These are phyloP conservation scores for Wickerhamiella allomyrinae DNA, from an alignment of 805 yeast genomes.

Conservation along the genomic window DNA sequence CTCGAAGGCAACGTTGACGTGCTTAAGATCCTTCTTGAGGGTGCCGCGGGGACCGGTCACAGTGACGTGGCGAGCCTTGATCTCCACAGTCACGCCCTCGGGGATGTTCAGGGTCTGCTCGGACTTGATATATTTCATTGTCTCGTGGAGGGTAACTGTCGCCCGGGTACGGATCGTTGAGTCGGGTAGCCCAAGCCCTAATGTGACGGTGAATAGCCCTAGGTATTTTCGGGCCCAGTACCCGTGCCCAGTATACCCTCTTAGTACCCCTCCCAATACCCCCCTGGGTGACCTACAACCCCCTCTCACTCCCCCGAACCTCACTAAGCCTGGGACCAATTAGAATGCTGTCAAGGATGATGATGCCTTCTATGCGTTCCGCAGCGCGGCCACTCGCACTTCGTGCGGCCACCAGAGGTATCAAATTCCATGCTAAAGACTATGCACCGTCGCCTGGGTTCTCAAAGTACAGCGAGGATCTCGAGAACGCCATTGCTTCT, in stretches of 20 bases:
- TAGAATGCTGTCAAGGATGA: slow-evolving; percentile 1
- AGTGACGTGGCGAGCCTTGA: slow-evolving; percentile 79
- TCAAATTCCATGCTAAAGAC: slow-evolving; percentile 17
- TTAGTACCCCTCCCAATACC: too few relatives aligned
- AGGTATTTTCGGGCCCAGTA: too few relatives aligned
- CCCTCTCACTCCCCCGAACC: too few relatives aligned
- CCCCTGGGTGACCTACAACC: too few relatives aligned
- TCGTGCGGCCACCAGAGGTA: slow-evolving; percentile 10
- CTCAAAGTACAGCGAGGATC: slow-evolving; percentile 20
- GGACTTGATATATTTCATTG: slow-evolving; percentile 74
- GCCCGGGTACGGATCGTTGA: neutral
- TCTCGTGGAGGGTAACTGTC: neutral
- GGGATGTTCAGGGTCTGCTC: slow-evolving; percentile 77
- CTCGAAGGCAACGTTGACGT: slow-evolving; percentile 82
- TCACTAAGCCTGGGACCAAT: slow-evolving; percentile 1
- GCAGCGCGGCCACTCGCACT: neutral
- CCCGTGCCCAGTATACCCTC: too few relatives aligned
- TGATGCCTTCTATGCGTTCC: neutral
- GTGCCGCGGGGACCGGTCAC: slow-evolving; percentile 98
- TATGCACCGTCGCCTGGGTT: slow-evolving; percentile 23
- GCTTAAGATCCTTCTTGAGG: slow-evolving; percentile 78
- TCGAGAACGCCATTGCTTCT: slow-evolving; percentile 48
- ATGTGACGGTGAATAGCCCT: neutral
- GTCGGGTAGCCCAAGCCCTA: neutral
- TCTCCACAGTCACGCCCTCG: slow-evolving; percentile 81